Evolutionary conservation across 345 rosid species (phyloP).

Genomic region (Brassica carinata): DNA sequence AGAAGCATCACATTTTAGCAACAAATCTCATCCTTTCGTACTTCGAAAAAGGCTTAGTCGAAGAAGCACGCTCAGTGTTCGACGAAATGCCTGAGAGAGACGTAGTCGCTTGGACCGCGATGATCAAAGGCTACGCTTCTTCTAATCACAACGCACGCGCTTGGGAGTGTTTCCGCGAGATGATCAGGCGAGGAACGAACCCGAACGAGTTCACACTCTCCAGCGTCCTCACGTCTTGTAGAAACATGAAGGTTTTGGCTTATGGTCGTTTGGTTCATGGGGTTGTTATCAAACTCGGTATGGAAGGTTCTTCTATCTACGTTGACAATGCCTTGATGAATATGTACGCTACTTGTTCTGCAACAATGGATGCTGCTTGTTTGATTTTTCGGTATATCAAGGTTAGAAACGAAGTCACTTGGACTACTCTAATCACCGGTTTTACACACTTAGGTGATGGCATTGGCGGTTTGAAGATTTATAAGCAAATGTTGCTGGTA

Average conservation of each 20-base stretch:
- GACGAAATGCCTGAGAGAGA: constrained; percentile 45
- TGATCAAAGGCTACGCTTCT: constrained; percentile 48
- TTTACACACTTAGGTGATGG: constrained; percentile 80
- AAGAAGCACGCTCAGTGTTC: constrained; percentile 62
- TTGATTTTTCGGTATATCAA: constrained; percentile 54
- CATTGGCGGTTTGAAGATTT: constrained; percentile 59
- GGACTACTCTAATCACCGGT: constrained; percentile 86
- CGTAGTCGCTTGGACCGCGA: constrained; percentile 36
- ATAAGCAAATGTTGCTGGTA: constrained; percentile 71
- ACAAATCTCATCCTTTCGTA: constrained; percentile 62
- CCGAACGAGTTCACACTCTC: constrained; percentile 76
- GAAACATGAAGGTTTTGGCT: constrained; percentile 53
- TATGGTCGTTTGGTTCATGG: constrained; percentile 71
- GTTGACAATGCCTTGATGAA: constrained; percentile 76
- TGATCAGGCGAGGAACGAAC: constrained; percentile 47
- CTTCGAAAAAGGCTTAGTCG: constrained; percentile 66
- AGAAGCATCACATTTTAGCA: constrained; percentile 60
- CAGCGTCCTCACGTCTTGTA: constrained; percentile 72
- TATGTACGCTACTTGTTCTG: constrained; percentile 68
- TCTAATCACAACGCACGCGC: constrained; percentile 45
- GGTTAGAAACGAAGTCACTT: constrained; percentile 63
- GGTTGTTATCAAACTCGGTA: constrained; percentile 59
- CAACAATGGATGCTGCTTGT: constrained; percentile 63
- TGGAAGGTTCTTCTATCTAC: constrained; percentile 59
- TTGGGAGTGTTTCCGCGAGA: constrained; percentile 65